Conservation (phyloP, 306 rosid genomes). For the Prunus fruticosa region DNA sequence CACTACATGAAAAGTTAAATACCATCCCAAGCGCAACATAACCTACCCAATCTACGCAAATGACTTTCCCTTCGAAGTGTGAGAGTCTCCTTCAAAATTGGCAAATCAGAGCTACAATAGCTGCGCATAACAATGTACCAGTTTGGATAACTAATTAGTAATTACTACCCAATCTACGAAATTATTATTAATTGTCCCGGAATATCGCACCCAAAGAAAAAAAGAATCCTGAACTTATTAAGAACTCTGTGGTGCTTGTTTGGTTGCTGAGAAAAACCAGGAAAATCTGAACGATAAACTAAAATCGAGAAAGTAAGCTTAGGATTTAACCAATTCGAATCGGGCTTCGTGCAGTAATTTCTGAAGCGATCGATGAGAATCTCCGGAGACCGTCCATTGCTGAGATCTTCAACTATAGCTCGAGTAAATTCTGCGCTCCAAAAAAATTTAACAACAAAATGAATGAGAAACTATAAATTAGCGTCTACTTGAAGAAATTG, state of each 20-base stretch:
- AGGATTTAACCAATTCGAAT: constrained; percentile 49
- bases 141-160: neutral
- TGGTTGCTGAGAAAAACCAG: neutral
- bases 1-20: neutral
- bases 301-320: neutral
- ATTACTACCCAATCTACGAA: neutral
- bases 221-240: neutral
- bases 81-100: constrained; percentile 64
- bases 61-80: constrained; percentile 52
- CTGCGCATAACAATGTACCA: constrained; percentile 35
- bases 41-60: constrained; percentile 59
- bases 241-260: neutral
- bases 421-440: constrained; percentile 56
- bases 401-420: constrained; percentile 45
- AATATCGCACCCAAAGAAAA: neutral
- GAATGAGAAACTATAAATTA: neutral
- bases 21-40: constrained; percentile 6
- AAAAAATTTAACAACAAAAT: neutral
- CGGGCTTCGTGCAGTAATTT: constrained; percentile 48
- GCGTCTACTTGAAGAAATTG: neutral
- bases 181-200: neutral
- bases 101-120: constrained; percentile 48
- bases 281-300: neutral
- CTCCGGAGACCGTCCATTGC: constrained; percentile 51
- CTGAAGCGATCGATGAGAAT: constrained; percentile 64